phyloP scores from a whole-genome alignment of 768 basidiomycete genomes.

The Termitomyces sp. region DNA sequence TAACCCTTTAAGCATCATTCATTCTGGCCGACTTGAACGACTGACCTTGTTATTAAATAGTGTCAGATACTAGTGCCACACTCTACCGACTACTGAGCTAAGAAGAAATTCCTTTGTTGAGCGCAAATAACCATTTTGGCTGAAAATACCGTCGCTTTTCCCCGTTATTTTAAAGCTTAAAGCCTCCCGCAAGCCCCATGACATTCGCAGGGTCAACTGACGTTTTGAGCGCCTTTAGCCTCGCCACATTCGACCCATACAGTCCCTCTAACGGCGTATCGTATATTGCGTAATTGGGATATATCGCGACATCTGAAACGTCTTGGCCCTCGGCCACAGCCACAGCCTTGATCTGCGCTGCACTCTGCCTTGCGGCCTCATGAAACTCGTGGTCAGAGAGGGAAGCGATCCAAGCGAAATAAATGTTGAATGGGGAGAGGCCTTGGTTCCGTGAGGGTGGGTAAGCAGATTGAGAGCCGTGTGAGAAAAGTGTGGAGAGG shows the following conservation, averaged over 20 bases:
- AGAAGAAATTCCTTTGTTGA: too few relatives aligned
- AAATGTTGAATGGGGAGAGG: slow-evolving; percentile 42
- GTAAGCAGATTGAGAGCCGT: slow-evolving; percentile 38
- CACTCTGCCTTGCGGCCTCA: slow-evolving; percentile 31
- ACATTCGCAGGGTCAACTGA: slow-evolving; percentile 50
- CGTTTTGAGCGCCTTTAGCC: slow-evolving; percentile 33
- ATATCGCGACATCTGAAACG: slow-evolving; percentile 31
- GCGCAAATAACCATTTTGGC: too few relatives aligned
- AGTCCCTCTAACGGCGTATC: slow-evolving; percentile 45
- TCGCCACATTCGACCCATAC: slow-evolving; percentile 43
- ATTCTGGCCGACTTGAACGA: too few relatives aligned
- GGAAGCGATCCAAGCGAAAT: slow-evolving; percentile 37
- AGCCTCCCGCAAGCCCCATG: slow-evolving; percentile 67
- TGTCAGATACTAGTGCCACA: too few relatives aligned
- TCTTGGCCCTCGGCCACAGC: slow-evolving; percentile 34
- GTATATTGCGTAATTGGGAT: slow-evolving; percentile 56
- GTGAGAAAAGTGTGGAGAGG: slow-evolving; percentile 33
- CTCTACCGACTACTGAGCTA: too few relatives aligned
- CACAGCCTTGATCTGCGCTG: slow-evolving; percentile 31
- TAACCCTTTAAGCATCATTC: too few relatives aligned
- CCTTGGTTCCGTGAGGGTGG: slow-evolving; percentile 33
- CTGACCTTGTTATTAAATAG: too few relatives aligned
- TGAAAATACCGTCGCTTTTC: too few relatives aligned
- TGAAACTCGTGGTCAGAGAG: slow-evolving; percentile 34
- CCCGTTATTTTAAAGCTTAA: slow-evolving; percentile 41